phyloP scores from a whole-genome alignment of 495 filamentous ascomycete genomes.

The Talaromyces borbonicus region DNA sequence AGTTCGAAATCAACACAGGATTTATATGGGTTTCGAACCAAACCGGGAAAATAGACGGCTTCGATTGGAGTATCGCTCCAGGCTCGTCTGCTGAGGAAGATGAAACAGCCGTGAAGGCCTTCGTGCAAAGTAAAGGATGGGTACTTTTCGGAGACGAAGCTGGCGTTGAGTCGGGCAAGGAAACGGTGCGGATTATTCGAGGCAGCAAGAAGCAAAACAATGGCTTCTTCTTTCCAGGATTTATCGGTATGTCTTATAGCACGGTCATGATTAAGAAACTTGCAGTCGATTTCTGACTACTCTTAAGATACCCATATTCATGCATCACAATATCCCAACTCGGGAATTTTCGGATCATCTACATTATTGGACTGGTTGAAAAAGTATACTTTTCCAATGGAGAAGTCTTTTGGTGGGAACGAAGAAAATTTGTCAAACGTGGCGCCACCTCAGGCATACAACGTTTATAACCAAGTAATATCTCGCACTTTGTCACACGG shows the following conservation, averaged over 20 bases:
- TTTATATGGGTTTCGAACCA: conserved; percentile 54
- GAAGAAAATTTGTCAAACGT: conserved; percentile 11
- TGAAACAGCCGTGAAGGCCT: conserved; percentile 28
- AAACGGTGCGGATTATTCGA: conserved; percentile 17
- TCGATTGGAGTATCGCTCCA: conserved; percentile 21
- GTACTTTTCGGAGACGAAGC: conserved; percentile 8
- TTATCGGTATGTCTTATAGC: conserved; percentile 54
- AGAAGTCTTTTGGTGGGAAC: conserved; percentile 50
- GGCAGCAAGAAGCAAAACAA: conserved; percentile 25
- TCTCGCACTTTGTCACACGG: conserved; percentile 73
- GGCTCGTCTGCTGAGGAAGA: conserved; percentile 27
- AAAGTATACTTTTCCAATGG: conserved; percentile 92
- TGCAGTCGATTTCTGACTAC: neutral
- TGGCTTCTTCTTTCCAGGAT: conserved; percentile 87
- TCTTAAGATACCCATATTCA: conserved; percentile 81
- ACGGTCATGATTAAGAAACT: conserved; percentile 5
- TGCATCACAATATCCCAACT: conserved; percentile 87
- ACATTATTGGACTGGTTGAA: conserved; percentile 88
- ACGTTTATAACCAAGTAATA: conserved; percentile 65
- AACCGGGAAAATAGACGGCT: conserved; percentile 49
- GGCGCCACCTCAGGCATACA: conserved; percentile 36
- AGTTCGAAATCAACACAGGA: conserved; percentile 35
- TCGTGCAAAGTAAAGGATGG: conserved; percentile 39
- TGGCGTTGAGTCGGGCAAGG: neutral
- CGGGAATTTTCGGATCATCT: conserved; percentile 79